A percentile compares a stretch with the other conserved stretches of the same genome.
phyloP scores from a whole-genome alignment of 352 stramenopile genomes.

The Phytophthora agathidicida region DNA sequence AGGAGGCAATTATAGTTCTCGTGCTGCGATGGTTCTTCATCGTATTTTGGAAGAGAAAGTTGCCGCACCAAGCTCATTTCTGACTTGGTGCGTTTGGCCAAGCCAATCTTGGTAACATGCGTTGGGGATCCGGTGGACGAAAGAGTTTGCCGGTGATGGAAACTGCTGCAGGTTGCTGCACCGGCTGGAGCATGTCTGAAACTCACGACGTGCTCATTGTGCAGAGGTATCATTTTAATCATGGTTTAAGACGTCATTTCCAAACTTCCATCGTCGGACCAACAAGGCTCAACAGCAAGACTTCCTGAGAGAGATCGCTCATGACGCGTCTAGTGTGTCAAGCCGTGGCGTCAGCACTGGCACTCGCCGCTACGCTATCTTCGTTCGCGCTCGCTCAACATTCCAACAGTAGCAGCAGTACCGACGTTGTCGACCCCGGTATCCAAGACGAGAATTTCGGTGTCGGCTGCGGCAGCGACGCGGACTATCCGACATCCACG shows the following conservation, averaged over 20 bases:
- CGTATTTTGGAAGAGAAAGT: slow-evolving; percentile 12
- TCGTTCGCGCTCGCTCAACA: slow-evolving; percentile 7
- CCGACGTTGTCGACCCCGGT: slow-evolving; percentile 4
- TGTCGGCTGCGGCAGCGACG: slow-evolving; percentile 39
- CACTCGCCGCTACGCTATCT: slow-evolving; percentile 9
- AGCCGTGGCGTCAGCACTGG: slow-evolving; percentile 11
- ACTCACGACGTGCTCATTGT: neutral
- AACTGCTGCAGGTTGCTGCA: too few relatives aligned
- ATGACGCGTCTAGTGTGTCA: slow-evolving; percentile 27
- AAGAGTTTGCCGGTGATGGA: slow-evolving; percentile 3
- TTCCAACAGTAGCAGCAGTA: slow-evolving; percentile 24
- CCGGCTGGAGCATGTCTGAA: too few relatives aligned
- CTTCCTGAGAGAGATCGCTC: neutral
- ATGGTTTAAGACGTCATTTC: too few relatives aligned
- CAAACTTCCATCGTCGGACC: slow-evolving; percentile 20
- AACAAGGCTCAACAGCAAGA: slow-evolving; percentile 9
- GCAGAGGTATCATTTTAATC: too few relatives aligned
- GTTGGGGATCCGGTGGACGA: slow-evolving; percentile 16
- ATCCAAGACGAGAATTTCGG: slow-evolving; percentile 30
- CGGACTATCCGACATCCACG: slow-evolving; percentile 30
- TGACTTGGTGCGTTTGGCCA: too few relatives aligned
- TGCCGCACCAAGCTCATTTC: slow-evolving; percentile 1
- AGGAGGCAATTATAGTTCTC: neutral
- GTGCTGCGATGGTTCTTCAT: slow-evolving; percentile 3
- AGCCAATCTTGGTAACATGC: neutral